Conservation (phyloP, 2,329 filamentous ascomycete species). For the Trichoderma sp. region DNA sequence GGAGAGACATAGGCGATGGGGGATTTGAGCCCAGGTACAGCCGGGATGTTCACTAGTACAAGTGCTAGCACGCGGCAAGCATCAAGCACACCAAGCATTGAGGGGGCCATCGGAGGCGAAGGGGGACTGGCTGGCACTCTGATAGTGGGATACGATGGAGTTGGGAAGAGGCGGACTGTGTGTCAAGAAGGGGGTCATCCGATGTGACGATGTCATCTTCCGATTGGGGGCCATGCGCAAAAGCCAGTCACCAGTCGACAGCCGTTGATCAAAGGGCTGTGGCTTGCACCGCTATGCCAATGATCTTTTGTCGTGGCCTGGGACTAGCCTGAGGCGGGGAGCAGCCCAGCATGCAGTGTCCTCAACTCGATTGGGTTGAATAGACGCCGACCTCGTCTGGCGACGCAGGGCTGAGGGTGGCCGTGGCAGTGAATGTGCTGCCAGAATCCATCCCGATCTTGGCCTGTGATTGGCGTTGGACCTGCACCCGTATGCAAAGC, state of each 20-base stretch:
- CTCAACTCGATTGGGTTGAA: conserved; percentile 34
- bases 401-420: conserved; percentile 21
- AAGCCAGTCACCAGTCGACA: conserved; percentile 29
- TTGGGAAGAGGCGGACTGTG: background rate
- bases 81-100: background rate
- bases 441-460: conserved; percentile 10
- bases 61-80: background rate
- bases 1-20: background rate
- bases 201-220: conserved; percentile 31
- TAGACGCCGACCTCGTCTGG: conserved; percentile 31
- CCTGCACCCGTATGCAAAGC: conserved; percentile 6
- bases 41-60: background rate
- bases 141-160: background rate
- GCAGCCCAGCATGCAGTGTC: background rate
- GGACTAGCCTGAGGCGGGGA: background rate
- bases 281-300: conserved; percentile 29
- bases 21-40: background rate
- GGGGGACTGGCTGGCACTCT: background rate
- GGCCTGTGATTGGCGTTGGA: conserved; percentile 22
- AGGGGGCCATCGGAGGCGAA: background rate
- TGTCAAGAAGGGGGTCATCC: conserved; percentile 4
- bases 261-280: conserved; percentile 28
- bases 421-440: conserved; percentile 19
- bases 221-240: conserved; percentile 32
- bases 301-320: conserved; percentile 32